Base-by-base conservation (phyloP, 768 basidiomycete genomes). In the Tricholoma hemisulphureum region DNA sequence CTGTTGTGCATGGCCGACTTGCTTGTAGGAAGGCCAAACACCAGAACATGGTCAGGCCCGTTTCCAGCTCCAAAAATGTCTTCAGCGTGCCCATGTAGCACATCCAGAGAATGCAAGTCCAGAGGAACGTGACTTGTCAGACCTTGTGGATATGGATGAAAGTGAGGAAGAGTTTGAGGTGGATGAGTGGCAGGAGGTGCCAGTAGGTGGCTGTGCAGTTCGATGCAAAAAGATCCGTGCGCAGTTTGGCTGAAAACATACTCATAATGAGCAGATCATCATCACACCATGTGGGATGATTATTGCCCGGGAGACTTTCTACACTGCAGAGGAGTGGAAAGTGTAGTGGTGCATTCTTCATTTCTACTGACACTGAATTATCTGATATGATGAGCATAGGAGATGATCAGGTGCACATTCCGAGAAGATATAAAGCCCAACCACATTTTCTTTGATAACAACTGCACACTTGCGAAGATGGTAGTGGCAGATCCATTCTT, bases 11-110 rank as follows among this genome's bases (percentile, higher is more conserved):
- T 1, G 67, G 64, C 43, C 57, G 53, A n/a, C n/a, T n/a, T 6
- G 70, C 71, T 0, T 74, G 71, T 39, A 4, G 2, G 13, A 13
- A 35, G 34, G 34, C 14, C 11, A 13, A 35, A 35, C 13, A 14
- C 14, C 4, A 8, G 34, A 35, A 35, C 13, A 14, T 35, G 34
- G 34, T 35, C 34, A 35, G 34, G 34, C 34, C 34, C 34, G 13
- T 35, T 35, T 35, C 11, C 34, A 35, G 34, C 34, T 35, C 8
- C 34, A 35, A 13, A 13, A 35, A 35, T 35, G 34, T 14, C 34
- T 35, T 14, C 8, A 35, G 13, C 14, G 34, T 35, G 34, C 34
- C 6, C 13, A 14, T 35, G 34, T 35, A 13, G 34, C 34, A 35
- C 34, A 35, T 13, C 34, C 34, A 8, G 34, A 35, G 34, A 35